Base-by-base conservation (phyloP, 495 filamentous ascomycete genomes). In the Penicillium mononematosum region DNA sequence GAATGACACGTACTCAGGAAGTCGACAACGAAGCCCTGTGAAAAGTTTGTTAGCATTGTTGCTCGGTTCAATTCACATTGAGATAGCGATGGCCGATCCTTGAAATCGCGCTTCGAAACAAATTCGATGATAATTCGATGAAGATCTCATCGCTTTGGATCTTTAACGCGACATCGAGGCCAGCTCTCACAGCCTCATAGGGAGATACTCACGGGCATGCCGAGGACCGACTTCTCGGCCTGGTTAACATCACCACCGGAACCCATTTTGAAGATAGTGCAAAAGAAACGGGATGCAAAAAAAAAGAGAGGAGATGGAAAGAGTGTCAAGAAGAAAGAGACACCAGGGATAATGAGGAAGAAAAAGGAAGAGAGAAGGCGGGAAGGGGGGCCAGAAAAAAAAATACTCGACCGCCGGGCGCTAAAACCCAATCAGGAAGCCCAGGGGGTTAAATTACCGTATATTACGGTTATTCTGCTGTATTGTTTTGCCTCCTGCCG, bases 1-100 rank as follows among this genome's bases (percentile, higher is more conserved):
- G 24, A 52, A 47, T 60, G 49, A 58, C 50, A 94, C 92, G 68
- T 96, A 97, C 92, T 96, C 85, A 98, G 74, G 83, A 98, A 98
- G 82, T 98, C 93, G 65, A 92, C 90, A 72, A 96, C 78, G 71
- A 84, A 85, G 46, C 76, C 80, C 81, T 84, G 62, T 65, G 22
- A 63, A 64, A 63, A 68, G 10, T 34, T 49, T 60, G 62, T 81
- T 63, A 81, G 75, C 68, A 47, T 45, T 2, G 1, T 58, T 36
- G 6, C 12, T 54, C 39, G 4, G 11, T 6, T 32, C 31, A 38
- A 20, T 50, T 48, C 20, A 39, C n/a, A 45, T 42, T 24, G 16
- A 16, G 6, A 17, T 16, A 4, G n/a, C 20, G 34, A 19, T 49
- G 19, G 20, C 12, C 19, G 20, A 6, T 24, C 17, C n/a, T 43